Evolutionary conservation across 2,329 filamentous ascomycete genomes (phyloP).

Genomic region (Neoscytalidium dimidiatum): DNA sequence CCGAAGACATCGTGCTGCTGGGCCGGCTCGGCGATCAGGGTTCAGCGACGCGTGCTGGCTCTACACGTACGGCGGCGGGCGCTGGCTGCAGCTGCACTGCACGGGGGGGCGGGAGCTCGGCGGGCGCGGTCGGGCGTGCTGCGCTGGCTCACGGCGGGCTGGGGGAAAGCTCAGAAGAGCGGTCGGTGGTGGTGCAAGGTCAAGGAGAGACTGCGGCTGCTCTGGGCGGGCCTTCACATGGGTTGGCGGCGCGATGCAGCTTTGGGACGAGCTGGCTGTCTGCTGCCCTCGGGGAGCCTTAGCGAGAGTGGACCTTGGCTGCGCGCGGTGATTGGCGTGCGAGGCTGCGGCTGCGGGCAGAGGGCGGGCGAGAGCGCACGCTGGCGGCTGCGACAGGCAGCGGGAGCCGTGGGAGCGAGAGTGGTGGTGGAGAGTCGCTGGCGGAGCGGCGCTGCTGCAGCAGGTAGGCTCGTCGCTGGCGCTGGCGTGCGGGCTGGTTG

Average conservation of each 20-base stretch:
- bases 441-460: not conserved
- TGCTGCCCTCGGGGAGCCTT: constrained; percentile 16
- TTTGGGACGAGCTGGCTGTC: constrained; percentile 10
- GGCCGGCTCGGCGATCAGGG: constrained; percentile 18
- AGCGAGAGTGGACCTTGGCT: constrained; percentile 18
- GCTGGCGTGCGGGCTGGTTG: constrained; percentile 7
- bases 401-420: constrained; percentile 3
- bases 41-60: constrained; percentile 17
- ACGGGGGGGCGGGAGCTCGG: constrained; percentile 11
- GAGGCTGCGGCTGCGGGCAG: not conserved
- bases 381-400: constrained; percentile 12
- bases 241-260: constrained; percentile 15
- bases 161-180: constrained; percentile 2
- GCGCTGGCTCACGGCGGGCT: not conserved
- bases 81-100: constrained; percentile 12
- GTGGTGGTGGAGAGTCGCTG: constrained; percentile 12
- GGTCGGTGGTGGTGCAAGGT: constrained; percentile 18
- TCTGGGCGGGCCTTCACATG: constrained; percentile 18
- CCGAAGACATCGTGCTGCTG: constrained; percentile 35
- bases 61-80: no score
- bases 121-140: constrained; percentile 7
- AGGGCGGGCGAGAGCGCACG: not conserved
- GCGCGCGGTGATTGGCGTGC: constrained; percentile 15
- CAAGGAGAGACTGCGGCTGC: constrained; percentile 12
- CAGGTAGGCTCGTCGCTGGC: constrained; percentile 11